A percentile compares a stretch with the other conserved stretches of the same genome.
These are phyloP conservation scores for Cucurbita maxima DNA, from an alignment of 306 rosid genomes.

Conservation along the genomic window DNA sequence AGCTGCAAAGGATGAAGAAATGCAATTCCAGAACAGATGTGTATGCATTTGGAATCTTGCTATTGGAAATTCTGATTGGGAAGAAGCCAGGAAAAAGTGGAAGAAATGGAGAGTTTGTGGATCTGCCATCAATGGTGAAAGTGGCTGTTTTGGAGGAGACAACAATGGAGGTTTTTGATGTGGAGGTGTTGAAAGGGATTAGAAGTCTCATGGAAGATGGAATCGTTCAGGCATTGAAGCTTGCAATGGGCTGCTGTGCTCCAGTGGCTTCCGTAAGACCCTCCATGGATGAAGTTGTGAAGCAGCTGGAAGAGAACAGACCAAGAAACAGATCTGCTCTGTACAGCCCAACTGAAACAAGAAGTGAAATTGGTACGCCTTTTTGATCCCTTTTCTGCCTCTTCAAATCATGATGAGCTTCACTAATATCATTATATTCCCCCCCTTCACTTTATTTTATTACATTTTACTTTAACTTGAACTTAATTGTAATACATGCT, in stretches of 20 bases:
- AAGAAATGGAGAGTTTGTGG: slow-evolving; percentile 52
- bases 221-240: slow-evolving; percentile 72
- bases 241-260: slow-evolving; percentile 99
- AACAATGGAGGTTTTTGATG: slow-evolving; percentile 86
- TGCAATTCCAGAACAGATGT: slow-evolving; percentile 84
- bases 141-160: slow-evolving; percentile 93
- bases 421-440: slow-evolving; percentile 7
- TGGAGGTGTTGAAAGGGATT: slow-evolving; percentile 72
- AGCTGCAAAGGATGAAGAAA: slow-evolving; percentile 90
- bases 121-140: slow-evolving; percentile 87
- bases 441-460: not conserved
- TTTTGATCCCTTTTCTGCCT: slow-evolving; percentile 31
- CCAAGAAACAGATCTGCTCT: slow-evolving; percentile 96
- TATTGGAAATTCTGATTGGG: slow-evolving; percentile 75
- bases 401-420: slow-evolving; percentile 20
- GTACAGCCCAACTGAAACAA: slow-evolving; percentile 92
- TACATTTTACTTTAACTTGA: slow-evolving; percentile 2
- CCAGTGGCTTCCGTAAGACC: slow-evolving; percentile 94
- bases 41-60: slow-evolving; percentile 72
- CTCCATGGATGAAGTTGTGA: slow-evolving; percentile 87
- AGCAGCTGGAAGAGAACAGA: slow-evolving; percentile 94
- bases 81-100: slow-evolving; percentile 79
- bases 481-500: slow-evolving; percentile 15
- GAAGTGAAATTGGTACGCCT: slow-evolving; percentile 93
- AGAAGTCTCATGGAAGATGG: slow-evolving; percentile 98